Base-by-base conservation (phyloP, 2,329 filamentous ascomycete species). In the Achaetomium macrosporum region DNA sequence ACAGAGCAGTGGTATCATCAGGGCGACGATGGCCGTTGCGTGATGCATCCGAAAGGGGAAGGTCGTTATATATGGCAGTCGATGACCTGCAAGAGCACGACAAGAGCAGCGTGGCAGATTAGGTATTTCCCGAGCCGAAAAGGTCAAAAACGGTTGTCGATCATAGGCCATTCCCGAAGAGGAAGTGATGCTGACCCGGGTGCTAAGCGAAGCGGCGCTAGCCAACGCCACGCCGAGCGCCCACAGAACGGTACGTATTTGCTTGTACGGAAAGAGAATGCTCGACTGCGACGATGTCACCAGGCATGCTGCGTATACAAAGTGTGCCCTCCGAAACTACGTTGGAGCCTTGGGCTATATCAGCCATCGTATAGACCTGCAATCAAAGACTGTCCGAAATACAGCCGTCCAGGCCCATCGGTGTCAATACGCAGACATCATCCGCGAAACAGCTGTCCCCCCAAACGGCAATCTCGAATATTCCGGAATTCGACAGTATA, bases 311-410 rank as follows among this genome's bases (percentile, higher is more conserved):
- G n/a, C n/a, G n/a, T n/a, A n/a, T 48, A 50, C 39, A 48, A 17
- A 15, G 33, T 36, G 49, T 35, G 41, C 43, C 43, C 44, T 50
- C 41, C 43, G 44, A 51, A 41, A 16, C 42, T 40, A 10, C 9
- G 46, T 39, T 35, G 45, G 30, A 37, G 37, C 13, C 39, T 25
- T 43, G 46, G 37, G 36, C 44, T 45, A 62, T 63, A 63, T 36
- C 53, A 50, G 47, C 42, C 50, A 46, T 57, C 56, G 56, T 66
- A 65, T 63, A 61, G 57, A 54, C 51, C 25, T 53, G 61, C 59
- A 63, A 65, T 63, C 61, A 66, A 62, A 65, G 59, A 67, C 58
- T 49, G 56, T 55, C 65, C 65, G 65, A 67, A 53, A 59, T 66
- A 66, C 59, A 61, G 64, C 65, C 64, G 65, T 57, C 59, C 15